phyloP scores from a whole-genome alignment of 2,329 filamentous ascomycete genomes.

The Sclerotinia glacialis region DNA sequence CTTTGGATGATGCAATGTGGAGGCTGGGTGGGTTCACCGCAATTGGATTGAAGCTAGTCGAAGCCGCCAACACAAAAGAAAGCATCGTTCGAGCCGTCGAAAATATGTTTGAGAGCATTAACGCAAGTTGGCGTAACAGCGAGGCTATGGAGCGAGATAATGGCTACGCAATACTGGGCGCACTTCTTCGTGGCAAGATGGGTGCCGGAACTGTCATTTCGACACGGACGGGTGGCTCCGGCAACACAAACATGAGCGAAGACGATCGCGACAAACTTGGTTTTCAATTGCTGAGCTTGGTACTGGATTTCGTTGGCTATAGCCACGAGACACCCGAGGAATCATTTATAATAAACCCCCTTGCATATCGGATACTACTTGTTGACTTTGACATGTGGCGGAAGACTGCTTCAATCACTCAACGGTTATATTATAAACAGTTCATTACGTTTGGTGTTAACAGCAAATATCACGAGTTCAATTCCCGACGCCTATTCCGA shows the following conservation, averaged over 20 bases:
- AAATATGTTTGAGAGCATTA: slow-evolving; percentile 80
- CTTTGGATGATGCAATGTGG: slow-evolving; percentile 91
- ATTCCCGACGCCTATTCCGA: slow-evolving; percentile 76
- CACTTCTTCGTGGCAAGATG: slow-evolving; percentile 80
- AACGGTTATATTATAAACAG: slow-evolving; percentile 89
- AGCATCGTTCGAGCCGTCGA: slow-evolving; percentile 75
- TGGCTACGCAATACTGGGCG: slow-evolving; percentile 83
- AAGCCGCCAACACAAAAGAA: slow-evolving; percentile 67
- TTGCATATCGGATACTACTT: slow-evolving; percentile 87
- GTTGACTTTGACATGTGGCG: slow-evolving; percentile 95
- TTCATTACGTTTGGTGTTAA: slow-evolving; percentile 84
- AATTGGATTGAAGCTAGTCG: slow-evolving; percentile 78
- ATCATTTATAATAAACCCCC: slow-evolving; percentile 91
- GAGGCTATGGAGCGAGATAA: slow-evolving; percentile 97
- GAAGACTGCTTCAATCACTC: slow-evolving; percentile 69
- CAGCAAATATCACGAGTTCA: slow-evolving; percentile 91
- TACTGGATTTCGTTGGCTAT: slow-evolving; percentile 87
- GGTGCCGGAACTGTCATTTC: slow-evolving; percentile 48
- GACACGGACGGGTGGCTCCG: slow-evolving; percentile 38
- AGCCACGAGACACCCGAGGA: slow-evolving; percentile 74
- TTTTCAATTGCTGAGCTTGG: slow-evolving; percentile 67
- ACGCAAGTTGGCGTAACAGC: slow-evolving; percentile 93
- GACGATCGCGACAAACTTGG: slow-evolving; percentile 56
- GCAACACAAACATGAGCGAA: slow-evolving; percentile 43
- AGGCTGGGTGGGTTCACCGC: slow-evolving; percentile 87